phyloP scores from a whole-genome alignment of 306 rosid genomes.

The Malus asiatica region DNA sequence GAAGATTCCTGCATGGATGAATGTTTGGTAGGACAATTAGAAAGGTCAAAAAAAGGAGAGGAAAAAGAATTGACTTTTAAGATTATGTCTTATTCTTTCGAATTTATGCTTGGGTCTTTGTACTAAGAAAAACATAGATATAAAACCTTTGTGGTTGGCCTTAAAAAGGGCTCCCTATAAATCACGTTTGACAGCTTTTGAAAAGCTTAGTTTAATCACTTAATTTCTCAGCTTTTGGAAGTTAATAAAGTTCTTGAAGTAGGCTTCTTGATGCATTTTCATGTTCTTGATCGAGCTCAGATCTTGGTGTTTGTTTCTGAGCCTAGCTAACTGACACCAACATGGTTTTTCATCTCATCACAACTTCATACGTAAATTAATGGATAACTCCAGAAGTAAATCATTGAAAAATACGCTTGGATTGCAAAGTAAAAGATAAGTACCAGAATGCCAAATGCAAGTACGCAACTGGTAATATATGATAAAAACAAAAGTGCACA shows the following conservation, averaged over 20 bases:
- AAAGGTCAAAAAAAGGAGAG: constrained; percentile 1
- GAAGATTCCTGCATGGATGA: constrained; percentile 19
- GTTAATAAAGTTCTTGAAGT: neutral
- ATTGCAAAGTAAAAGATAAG: neutral
- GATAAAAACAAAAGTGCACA: neutral
- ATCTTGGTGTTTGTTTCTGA: neutral
- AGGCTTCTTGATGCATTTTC: neutral
- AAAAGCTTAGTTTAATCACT: neutral
- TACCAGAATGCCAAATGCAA: neutral
- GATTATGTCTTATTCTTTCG: neutral
- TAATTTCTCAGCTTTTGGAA: neutral
- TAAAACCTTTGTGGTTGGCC: neutral
- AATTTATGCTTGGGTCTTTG: neutral
- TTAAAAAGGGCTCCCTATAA: neutral
- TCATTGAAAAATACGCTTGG: neutral
- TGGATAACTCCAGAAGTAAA: neutral
- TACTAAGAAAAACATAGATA: neutral
- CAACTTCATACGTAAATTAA: neutral
- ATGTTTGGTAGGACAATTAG: constrained; percentile 31
- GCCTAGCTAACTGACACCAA: neutral
- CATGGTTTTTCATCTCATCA: neutral
- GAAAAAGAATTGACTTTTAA: neutral
- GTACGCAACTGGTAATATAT: neutral
- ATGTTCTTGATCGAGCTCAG: neutral
- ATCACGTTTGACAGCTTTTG: neutral